phyloP scores from a whole-genome alignment of 768 basidiomycete genomes.

The Rossbeevera mucosa region DNA sequence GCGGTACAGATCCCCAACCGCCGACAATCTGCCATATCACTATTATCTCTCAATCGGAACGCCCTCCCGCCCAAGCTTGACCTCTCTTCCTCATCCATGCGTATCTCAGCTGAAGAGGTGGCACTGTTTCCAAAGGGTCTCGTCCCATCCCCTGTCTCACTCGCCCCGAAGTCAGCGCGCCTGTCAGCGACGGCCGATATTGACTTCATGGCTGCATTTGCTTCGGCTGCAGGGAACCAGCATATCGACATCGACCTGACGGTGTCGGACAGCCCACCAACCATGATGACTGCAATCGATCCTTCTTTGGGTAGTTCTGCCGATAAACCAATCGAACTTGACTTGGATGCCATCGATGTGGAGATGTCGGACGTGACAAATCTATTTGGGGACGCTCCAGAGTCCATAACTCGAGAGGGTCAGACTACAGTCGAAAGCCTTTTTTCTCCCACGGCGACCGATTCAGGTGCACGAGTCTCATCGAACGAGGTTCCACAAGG shows the following conservation, averaged over 20 bases:
- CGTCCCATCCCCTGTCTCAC: slow-evolving; percentile 68
- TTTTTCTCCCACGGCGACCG: slow-evolving; percentile 45
- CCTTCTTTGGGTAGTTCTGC: slow-evolving; percentile 53
- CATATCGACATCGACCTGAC: slow-evolving; percentile 59
- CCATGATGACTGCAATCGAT: slow-evolving; percentile 27
- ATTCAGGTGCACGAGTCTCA: slow-evolving; percentile 15
- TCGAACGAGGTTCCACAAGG: slow-evolving; percentile 12
- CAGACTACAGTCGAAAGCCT: slow-evolving; percentile 41
- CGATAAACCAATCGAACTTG: slow-evolving; percentile 79
- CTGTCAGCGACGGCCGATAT: slow-evolving; percentile 52
- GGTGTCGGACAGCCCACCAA: slow-evolving; percentile 33
- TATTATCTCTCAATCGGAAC: slow-evolving; percentile 74
- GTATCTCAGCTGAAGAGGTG: slow-evolving; percentile 61
- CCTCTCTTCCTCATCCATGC: slow-evolving; percentile 63
- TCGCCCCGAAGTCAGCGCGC: slow-evolving; percentile 76
- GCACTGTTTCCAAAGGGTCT: slow-evolving; percentile 55
- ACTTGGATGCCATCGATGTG: slow-evolving; percentile 64
- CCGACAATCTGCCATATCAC: slow-evolving; percentile 72
- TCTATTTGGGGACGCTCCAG: slow-evolving; percentile 50
- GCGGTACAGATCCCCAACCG: slow-evolving; percentile 37
- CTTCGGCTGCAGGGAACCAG: slow-evolving; percentile 36
- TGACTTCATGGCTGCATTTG: slow-evolving; percentile 64
- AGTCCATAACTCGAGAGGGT: slow-evolving; percentile 32
- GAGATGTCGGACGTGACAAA: slow-evolving; percentile 49
- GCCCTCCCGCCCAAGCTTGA: slow-evolving; percentile 74